Evolutionary conservation across 306 rosid genomes (phyloP).

Genomic region (Coriaria nepalensis): DNA sequence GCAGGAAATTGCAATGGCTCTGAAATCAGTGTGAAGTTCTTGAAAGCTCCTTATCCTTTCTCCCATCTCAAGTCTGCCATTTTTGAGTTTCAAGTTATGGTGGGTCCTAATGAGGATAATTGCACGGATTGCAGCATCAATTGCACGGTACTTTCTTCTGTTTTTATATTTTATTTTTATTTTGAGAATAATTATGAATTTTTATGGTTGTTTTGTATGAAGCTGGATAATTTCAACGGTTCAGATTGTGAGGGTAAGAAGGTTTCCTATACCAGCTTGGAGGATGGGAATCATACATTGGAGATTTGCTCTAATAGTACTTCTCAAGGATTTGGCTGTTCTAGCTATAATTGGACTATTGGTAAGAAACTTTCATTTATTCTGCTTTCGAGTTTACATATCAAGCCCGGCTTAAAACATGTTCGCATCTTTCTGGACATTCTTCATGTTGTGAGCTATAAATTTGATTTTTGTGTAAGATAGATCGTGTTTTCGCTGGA

Average conservation of each 20-base stretch:
- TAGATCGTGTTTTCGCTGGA: too few relatives aligned
- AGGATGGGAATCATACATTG: conserved; percentile 64
- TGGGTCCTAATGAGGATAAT: conserved; percentile 13
- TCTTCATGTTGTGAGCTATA: background rate
- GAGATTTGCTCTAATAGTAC: conserved; percentile 58
- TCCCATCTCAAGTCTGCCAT: conserved; percentile 62
- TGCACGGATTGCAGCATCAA: conserved; percentile 49
- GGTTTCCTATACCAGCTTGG: conserved; percentile 42
- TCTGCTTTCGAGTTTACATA: conserved; percentile 14
- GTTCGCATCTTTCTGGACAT: background rate
- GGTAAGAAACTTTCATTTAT: conserved; percentile 57
- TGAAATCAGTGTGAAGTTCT: conserved; percentile 45
- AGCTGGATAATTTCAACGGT: conserved; percentile 1
- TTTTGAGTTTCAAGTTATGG: conserved; percentile 50
- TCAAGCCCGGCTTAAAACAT: background rate
- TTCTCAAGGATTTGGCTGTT: conserved; percentile 41
- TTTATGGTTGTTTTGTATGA: conserved; percentile 1
- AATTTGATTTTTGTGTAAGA: too few relatives aligned
- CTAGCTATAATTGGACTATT: conserved; percentile 61
- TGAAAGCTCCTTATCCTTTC: conserved; percentile 61
- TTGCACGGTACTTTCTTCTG: conserved; percentile 52
- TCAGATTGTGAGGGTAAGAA: conserved; percentile 37
- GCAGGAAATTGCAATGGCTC: conserved; percentile 32
- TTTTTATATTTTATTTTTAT: background rate
- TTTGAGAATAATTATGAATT: background rate